phyloP scores from a whole-genome alignment of 495 filamentous ascomycete genomes.

The Podospora comata region DNA sequence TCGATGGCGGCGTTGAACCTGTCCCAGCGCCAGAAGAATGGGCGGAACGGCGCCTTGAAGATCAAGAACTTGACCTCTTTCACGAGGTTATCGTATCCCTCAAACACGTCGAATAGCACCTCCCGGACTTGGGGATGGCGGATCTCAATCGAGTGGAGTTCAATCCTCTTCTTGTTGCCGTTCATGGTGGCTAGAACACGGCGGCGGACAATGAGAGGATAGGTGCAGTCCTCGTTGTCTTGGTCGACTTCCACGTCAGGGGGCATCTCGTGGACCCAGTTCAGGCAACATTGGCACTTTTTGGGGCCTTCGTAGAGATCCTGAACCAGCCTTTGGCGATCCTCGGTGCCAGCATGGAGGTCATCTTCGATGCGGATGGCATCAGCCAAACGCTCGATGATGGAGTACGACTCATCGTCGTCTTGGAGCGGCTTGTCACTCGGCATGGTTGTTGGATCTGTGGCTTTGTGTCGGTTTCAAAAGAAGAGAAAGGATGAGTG shows the following conservation, averaged over 20 bases:
- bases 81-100: conserved; percentile 60
- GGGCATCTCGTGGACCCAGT: conserved; percentile 32
- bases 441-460: neutral
- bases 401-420: conserved; percentile 23
- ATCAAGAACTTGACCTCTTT: conserved; percentile 45
- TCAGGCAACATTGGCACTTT: conserved; percentile 32
- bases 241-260: conserved; percentile 18
- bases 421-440: neutral
- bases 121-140: conserved; percentile 58
- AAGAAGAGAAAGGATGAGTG: neutral
- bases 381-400: conserved; percentile 26
- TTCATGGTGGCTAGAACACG: conserved; percentile 15
- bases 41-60: conserved; percentile 25
- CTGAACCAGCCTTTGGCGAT: conserved; percentile 24
- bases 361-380: conserved; percentile 25
- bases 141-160: conserved; percentile 25
- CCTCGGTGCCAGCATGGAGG: conserved; percentile 16
- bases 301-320: conserved; percentile 31
- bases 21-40: conserved; percentile 30
- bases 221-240: conserved; percentile 10
- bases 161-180: conserved; percentile 10
- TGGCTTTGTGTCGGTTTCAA: neutral
- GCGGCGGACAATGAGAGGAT: conserved; percentile 23
- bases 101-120: conserved; percentile 54
- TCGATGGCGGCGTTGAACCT: conserved; percentile 23